Evolutionary conservation across 129 eudicot genomes (phyloP), one percentile per base, ranked within the genome.

Genomic region (Flaveria brownii): DNA sequence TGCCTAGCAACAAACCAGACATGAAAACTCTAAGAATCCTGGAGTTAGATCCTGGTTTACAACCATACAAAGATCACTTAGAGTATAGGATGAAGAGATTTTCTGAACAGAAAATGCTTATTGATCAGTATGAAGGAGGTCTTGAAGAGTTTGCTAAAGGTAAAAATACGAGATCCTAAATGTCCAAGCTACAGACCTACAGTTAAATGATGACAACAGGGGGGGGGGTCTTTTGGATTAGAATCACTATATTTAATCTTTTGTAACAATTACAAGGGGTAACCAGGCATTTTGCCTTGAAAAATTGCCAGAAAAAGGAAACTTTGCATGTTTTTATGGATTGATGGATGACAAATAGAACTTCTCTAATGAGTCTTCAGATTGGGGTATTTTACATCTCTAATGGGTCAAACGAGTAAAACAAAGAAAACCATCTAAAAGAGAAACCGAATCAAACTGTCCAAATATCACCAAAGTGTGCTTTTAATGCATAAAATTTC

Each of bases 141-240:
- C 84, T 95, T 83, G 94, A 91, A 78, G 88, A 91, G 72, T 95
- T 95, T 72, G 90, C 99, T 52, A 86, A 85, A 85, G 99, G 99
- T 91, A 78, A 82, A 68, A 55, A 78, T 46, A 36, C 36, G 42
- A 81, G 63, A 22, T 78, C 28, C 76, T 28, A 39, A 36, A 36
- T 54, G 72, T 63, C 49, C 30, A 47, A n/a, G 10, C 15, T 57
- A 56, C 56, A 49, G 3, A n/a, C 9, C 15, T 57, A 56, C 68
- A 30, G 8, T 56, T 72, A 8, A 13, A 11, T 55, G 54, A 20
- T 15, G 36, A 16, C 33, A 10, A 0, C 36, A 30, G 36, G 4
- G 36, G 36, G 33, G 36, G 45, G 39, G 17, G 18, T 22, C 51
- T 71, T 49, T 49, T 71, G 63, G 46, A 71, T 50, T 0, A 52